Percentiles rank a stretch among this genome's conserved stretches.
phyloP scores from a whole-genome alignment of 1,284 basidiomycete genomes.

The Takashimella koratensis region DNA sequence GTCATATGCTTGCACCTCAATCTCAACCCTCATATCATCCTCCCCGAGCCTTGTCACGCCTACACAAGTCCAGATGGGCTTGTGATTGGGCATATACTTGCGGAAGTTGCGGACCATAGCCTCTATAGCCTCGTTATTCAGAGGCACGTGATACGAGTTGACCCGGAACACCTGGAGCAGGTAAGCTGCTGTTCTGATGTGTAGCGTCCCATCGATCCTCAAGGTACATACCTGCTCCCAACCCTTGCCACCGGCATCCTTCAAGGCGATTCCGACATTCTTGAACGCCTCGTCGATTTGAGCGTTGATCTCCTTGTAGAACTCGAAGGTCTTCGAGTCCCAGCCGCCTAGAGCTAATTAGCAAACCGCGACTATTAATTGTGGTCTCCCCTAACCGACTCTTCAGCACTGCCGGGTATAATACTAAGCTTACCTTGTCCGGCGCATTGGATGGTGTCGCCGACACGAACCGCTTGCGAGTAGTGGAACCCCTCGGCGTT shows the following conservation, averaged over 20 bases:
- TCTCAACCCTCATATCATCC: constrained; percentile 31
- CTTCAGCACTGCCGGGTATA: background rate
- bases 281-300: constrained; percentile 34
- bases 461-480: constrained; percentile 25
- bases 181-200: background rate
- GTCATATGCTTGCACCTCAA: constrained; percentile 27
- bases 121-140: constrained; percentile 16
- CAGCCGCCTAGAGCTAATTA: constrained; percentile 19
- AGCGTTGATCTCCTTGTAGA: constrained; percentile 15
- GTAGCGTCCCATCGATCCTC: background rate
- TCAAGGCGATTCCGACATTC: constrained; percentile 26
- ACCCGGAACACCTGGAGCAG: constrained; percentile 18
- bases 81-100: constrained; percentile 25
- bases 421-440: constrained; percentile 36
- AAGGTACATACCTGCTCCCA: constrained; percentile 25
- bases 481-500: constrained; percentile 17
- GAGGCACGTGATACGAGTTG: constrained; percentile 24
- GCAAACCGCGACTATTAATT: no score
- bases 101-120: constrained; percentile 22
- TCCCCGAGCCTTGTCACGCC: constrained; percentile 20
- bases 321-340: constrained; percentile 17
- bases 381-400: background rate
- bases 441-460: constrained; percentile 24
- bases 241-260: constrained; percentile 25
- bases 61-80: constrained; percentile 29